Conservation (phyloP, 352 stramenopile genomes). For the Pythium rhizo-oryzae region DNA sequence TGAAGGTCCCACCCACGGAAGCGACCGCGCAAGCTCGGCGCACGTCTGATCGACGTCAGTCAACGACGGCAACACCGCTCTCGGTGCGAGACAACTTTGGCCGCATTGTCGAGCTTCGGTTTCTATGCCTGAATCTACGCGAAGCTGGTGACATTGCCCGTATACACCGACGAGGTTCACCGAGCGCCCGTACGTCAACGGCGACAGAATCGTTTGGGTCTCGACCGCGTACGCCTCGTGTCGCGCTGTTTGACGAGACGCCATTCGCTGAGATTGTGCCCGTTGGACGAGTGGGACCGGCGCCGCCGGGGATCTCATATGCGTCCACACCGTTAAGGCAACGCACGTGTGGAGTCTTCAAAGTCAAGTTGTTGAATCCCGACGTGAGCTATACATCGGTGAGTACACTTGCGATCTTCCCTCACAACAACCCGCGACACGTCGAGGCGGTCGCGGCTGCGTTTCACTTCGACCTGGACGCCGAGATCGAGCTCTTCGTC, state of each 20-base stretch:
- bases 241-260: conserved; percentile 23
- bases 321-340: background rate
- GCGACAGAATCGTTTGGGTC: background rate
- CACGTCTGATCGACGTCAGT: background rate
- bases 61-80: background rate
- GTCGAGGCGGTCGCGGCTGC: conserved; percentile 73
- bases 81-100: conserved; percentile 25
- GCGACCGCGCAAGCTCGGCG: background rate
- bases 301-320: background rate
- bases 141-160: background rate
- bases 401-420: conserved; percentile 88
- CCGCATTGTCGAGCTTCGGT: conserved; percentile 9
- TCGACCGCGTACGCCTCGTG: conserved; percentile 11
- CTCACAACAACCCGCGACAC: conserved; percentile 57
- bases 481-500: conserved; percentile 61
- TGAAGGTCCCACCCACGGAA: background rate
- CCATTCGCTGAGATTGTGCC: conserved; percentile 24
- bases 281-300: conserved; percentile 6
- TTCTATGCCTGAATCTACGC: conserved; percentile 3
- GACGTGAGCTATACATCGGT: conserved; percentile 43
- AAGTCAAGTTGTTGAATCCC: conserved; percentile 55
- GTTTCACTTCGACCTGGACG: conserved; percentile 84
- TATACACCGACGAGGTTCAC: background rate
- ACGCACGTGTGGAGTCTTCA: conserved; percentile 22
- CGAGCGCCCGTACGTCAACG: background rate